Evolutionary conservation across 2,329 filamentous ascomycete species (phyloP).

Genomic region (Gaeumannomyces tritici): DNA sequence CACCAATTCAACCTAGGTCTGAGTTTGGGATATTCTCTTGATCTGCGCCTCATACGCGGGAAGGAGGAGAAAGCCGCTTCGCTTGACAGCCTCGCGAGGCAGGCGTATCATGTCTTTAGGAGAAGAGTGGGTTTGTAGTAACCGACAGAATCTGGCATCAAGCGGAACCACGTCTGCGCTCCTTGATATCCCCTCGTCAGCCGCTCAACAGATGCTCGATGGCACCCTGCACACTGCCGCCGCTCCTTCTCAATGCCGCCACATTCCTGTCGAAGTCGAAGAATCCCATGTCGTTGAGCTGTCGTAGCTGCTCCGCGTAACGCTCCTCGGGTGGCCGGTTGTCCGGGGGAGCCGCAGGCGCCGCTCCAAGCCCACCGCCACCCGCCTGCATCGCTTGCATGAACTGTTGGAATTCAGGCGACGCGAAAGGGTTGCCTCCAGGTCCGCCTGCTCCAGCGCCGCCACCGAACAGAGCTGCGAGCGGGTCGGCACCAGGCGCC

Average conservation of each 20-base stretch:
- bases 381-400: slow-evolving; percentile 4
- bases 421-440: background rate
- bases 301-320: slow-evolving; percentile 80
- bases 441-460: background rate
- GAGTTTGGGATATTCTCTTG: background rate
- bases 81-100: background rate
- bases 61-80: background rate
- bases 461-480: background rate
- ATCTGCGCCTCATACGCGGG: background rate
- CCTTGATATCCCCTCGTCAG: slow-evolving; percentile 4
- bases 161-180: background rate
- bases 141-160: background rate
- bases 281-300: slow-evolving; percentile 98
- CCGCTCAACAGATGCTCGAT: slow-evolving; percentile 60
- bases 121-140: background rate
- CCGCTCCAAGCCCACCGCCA: slow-evolving; percentile 18
- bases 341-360: slow-evolving; percentile 54
- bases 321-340: slow-evolving; percentile 87
- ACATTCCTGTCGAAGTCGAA: slow-evolving; percentile 94
- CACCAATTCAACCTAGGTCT: background rate
- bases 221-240: slow-evolving; percentile 89
- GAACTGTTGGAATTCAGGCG: background rate
- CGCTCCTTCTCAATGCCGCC: slow-evolving; percentile 74
- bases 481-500: background rate
- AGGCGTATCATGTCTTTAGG: background rate